Conservation (phyloP, 805 yeast genomes). For the Zygosaccharomyces bailii region DNA sequence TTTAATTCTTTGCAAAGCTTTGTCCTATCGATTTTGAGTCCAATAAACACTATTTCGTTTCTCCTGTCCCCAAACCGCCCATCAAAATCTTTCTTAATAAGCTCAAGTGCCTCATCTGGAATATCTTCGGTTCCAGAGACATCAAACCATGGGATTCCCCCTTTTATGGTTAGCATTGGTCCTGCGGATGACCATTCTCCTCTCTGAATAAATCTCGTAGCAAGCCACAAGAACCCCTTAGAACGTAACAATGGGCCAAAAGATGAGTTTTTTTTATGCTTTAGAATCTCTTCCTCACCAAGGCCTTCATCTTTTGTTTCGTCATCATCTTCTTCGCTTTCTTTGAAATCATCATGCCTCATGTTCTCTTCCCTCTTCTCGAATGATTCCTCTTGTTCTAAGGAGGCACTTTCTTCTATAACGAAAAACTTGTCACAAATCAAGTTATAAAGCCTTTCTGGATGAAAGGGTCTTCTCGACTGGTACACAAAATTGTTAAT, state of each 20-base stretch:
- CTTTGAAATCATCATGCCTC: too few relatives aligned
- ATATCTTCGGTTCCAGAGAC: constrained; percentile 35
- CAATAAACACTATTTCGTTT: constrained; percentile 47
- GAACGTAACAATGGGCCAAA: constrained; percentile 41
- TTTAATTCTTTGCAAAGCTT: constrained; percentile 36
- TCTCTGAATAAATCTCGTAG: constrained; percentile 39
- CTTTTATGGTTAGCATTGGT: constrained; percentile 40
- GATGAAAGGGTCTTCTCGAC: constrained; percentile 45
- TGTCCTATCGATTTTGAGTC: constrained; percentile 35
- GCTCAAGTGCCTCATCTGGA: constrained; percentile 35
- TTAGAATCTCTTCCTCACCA: constrained; percentile 32
- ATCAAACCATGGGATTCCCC: constrained; percentile 45
- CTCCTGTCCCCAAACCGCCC: constrained; percentile 44
- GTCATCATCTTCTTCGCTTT: constrained; percentile 34
- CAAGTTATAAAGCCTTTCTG: constrained; percentile 39
- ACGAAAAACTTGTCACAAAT: constrained; percentile 39
- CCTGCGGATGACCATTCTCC: constrained; percentile 48
- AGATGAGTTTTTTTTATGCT: constrained; percentile 38
- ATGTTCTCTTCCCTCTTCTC: constrained; percentile 38
- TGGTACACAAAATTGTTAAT: constrained; percentile 43
- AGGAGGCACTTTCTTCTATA: constrained; percentile 42
- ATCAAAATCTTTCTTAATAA: constrained; percentile 38
- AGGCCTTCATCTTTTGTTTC: constrained; percentile 33
- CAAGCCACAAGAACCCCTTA: constrained; percentile 47
- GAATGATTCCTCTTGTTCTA: constrained; percentile 45